Conservation (phyloP, 805 yeast genomes). For the Maudiozyma turicensis region DNA sequence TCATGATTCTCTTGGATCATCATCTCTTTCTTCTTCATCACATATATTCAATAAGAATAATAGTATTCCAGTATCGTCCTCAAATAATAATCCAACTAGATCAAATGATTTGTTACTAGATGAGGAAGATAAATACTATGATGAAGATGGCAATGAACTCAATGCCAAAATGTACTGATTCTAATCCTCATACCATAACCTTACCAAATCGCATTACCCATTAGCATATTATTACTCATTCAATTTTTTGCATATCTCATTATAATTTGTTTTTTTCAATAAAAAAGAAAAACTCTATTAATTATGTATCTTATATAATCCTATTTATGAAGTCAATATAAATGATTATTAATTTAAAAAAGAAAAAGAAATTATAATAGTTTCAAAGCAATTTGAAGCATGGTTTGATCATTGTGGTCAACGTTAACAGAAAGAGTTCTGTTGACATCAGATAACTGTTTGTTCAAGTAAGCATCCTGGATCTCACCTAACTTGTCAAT, state of each 20-base stretch:
- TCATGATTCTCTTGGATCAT: neutral
- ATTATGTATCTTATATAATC: no score
- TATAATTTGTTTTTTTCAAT: no score
- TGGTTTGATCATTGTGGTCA: neutral
- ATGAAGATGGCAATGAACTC: conserved; percentile 17
- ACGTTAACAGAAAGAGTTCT: neutral
- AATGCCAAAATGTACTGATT: conserved; percentile 16
- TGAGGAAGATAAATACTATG: conserved; percentile 16
- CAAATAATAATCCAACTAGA: conserved; percentile 6
- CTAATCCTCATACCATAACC: neutral
- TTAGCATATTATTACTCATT: no score
- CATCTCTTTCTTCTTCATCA: neutral
- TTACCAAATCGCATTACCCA: neutral
- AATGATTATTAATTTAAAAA: no score
- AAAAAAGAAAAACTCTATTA: no score
- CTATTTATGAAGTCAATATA: no score
- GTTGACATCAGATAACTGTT: neutral
- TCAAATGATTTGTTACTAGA: conserved; percentile 15
- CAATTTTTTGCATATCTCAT: no score
- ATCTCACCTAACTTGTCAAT: neutral
- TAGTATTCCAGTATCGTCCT: conserved; percentile 5
- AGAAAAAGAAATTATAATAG: neutral
- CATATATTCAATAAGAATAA: neutral
- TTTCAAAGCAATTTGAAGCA: neutral
- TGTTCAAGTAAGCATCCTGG: neutral